These are phyloP conservation scores for Firmiana major DNA, from an alignment of 345 rosid genomes.

Conservation along the genomic window DNA sequence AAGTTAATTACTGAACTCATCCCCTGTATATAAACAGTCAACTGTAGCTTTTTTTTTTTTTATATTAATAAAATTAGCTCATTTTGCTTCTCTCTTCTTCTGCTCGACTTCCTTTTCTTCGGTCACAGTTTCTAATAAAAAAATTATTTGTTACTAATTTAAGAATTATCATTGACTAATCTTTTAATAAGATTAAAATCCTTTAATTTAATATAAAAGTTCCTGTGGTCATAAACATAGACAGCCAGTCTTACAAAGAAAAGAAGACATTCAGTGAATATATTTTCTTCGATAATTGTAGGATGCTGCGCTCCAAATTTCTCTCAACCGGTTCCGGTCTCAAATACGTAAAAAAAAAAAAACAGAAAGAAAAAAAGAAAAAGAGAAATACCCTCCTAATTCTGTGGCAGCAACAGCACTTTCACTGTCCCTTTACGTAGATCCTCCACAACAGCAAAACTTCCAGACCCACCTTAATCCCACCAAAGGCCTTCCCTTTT, in stretches of 20 bases:
- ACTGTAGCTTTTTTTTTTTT: too few species aligned
- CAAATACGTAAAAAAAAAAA: background rate
- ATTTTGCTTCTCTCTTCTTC: too few species aligned
- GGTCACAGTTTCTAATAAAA: too few species aligned
- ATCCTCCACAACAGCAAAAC: conserved; percentile 24
- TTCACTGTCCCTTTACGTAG: conserved; percentile 39
- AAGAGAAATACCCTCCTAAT: background rate
- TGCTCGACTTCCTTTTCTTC: too few species aligned
- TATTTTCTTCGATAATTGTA: background rate
- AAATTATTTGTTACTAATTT: too few species aligned
- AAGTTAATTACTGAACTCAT: too few species aligned
- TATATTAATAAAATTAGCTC: too few species aligned
- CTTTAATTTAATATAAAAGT: too few species aligned
- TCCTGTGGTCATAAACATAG: too few species aligned
- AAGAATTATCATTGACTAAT: too few species aligned
- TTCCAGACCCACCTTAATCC: background rate
- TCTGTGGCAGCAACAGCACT: conserved; percentile 48
- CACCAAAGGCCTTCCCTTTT: conserved; percentile 21
- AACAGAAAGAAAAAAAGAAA: background rate
- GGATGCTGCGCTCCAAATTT: background rate
- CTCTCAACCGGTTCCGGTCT: background rate
- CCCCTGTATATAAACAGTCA: too few species aligned
- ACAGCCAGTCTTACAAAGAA: background rate
- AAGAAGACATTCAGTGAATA: background rate
- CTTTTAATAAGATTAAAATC: too few species aligned